Conservation (phyloP, 139 green algal genomes). For the Tetradesmus lagerheimii region DNA sequence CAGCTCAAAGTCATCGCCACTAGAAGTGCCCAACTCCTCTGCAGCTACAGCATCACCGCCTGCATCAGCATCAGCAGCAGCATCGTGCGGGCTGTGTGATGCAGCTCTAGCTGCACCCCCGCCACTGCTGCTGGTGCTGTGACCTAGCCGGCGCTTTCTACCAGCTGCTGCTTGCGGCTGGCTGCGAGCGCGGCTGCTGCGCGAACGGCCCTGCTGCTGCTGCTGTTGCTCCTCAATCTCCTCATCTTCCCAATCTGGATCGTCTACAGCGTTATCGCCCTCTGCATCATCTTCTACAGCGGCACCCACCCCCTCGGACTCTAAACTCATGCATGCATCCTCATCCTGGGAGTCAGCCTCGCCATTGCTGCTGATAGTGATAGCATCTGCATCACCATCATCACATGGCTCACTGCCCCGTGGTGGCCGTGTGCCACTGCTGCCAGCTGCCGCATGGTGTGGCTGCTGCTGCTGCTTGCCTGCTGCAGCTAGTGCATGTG, state of each 20-base stretch:
- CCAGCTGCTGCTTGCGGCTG: not conserved
- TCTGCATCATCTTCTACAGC: not conserved
- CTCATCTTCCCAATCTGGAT: constrained; percentile 8
- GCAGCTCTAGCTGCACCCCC: not conserved
- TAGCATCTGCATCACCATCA: not conserved
- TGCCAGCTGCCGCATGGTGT: not conserved
- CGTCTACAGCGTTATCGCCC: not conserved
- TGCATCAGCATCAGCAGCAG: not conserved
- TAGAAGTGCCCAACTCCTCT: not conserved
- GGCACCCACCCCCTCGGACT: not conserved
- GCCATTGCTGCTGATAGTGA: constrained; percentile 32
- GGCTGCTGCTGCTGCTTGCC: not conserved
- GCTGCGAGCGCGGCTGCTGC: not conserved
- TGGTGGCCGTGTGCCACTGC: not conserved
- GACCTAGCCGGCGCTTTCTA: not conserved
- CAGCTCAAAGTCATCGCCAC: constrained; percentile 18
- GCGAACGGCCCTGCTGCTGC: not conserved
- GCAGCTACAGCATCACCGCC: not conserved
- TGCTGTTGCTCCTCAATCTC: not conserved
- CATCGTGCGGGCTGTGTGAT: not conserved
- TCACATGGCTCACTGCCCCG: not conserved
- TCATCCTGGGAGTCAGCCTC: not conserved
- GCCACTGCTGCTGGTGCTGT: not conserved
- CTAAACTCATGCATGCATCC: not conserved
- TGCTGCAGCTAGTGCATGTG: not conserved